Base-by-base conservation (phyloP, 1,284 basidiomycete genomes). In the Ganoderma boninense region DNA sequence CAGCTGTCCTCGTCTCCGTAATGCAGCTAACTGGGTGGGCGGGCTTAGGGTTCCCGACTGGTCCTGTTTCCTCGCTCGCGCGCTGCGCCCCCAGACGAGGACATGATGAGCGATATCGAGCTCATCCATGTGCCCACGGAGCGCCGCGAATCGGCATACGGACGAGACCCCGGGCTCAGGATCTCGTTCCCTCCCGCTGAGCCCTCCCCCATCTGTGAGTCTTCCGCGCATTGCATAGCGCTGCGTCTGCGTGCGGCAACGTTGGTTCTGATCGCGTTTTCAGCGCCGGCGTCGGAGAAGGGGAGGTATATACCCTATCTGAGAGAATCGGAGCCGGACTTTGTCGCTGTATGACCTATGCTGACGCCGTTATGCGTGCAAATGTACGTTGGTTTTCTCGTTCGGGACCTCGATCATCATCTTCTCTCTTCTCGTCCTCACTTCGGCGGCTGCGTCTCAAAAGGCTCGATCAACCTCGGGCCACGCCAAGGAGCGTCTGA, bases 21-120 rank as follows among this genome's bases (percentile, higher is more conserved):
- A 46, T 10, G 61, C 20, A 18, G 35, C 61, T 16, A 10, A 59
- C 26, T 18, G 18, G 59, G 16, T 23, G 29, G n/a, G 18, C n/a
- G 35, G n/a, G 18, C n/a, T 23, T 62, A 78, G 77, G 77, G 77
- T 44, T 78, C 77, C 1, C 75, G 76, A 1, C 68, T 78, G 4
- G 69, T 78, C n/a, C 67, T 78, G 11, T 77, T 74, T 44, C 72
- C 73, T 4, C 70, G 75, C n/a, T 40, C 40, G 14, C 66, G 72
- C 14, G 61, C 67, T 1, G 61, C 70, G 8, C 43, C 67, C 7
- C 59, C 62, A 29, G 52, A 44, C 64, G 20, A 40, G 35, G 32
- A 29, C 43, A 18, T 60, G 43, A n/a, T 10, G n/a, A 60, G 52
- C 40, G 40, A 63, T 40, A 64, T 71, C n/a, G 70, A 71, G 67